phyloP scores from a whole-genome alignment of 371 early-diverging fungal species.

The Sporodiniella umbellata region DNA sequence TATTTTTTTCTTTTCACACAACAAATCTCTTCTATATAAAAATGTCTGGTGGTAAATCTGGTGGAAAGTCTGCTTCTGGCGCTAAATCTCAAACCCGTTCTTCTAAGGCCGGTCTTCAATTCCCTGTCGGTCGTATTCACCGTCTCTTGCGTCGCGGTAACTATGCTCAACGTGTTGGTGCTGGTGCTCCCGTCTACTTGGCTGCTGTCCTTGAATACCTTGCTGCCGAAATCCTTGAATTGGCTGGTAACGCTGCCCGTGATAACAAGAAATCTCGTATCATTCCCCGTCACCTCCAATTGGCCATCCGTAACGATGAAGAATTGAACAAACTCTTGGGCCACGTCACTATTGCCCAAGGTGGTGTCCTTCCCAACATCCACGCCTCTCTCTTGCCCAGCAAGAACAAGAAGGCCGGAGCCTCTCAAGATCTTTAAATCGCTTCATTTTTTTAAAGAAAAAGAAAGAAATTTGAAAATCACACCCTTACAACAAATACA shows the following conservation, averaged over 20 bases:
- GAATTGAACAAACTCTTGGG: slow-evolving; percentile 92
- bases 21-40: not conserved
- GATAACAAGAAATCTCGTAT: slow-evolving; percentile 94
- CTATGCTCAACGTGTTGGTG: slow-evolving; percentile 91
- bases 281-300: slow-evolving; percentile 83
- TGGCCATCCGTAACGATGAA: slow-evolving; percentile 93
- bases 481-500: too few relatives aligned
- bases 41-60: slow-evolving; percentile 50
- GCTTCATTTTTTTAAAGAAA: too few relatives aligned
- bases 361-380: slow-evolving; percentile 85
- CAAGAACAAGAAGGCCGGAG: slow-evolving; percentile 64
- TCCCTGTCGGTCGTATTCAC: slow-evolving; percentile 97
- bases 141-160: slow-evolving; percentile 91
- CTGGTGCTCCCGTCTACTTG: slow-evolving; percentile 90
- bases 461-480: too few relatives aligned
- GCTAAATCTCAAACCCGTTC: slow-evolving; percentile 68
- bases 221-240: slow-evolving; percentile 92
- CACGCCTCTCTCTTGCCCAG: slow-evolving; percentile 64
- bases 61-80: slow-evolving; percentile 52
- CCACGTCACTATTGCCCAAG: slow-evolving; percentile 81
- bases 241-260: slow-evolving; percentile 92
- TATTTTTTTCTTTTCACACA: slow-evolving; percentile 5
- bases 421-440: slow-evolving; percentile 35
- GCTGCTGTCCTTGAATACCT: slow-evolving; percentile 94
- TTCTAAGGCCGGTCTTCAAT: slow-evolving; percentile 86